Percentiles rank a stretch among this genome's conserved stretches.
These are phyloP conservation scores for Pinus tabuliformis DNA, from an alignment of 75 land plant species.

Conservation along the genomic window DNA sequence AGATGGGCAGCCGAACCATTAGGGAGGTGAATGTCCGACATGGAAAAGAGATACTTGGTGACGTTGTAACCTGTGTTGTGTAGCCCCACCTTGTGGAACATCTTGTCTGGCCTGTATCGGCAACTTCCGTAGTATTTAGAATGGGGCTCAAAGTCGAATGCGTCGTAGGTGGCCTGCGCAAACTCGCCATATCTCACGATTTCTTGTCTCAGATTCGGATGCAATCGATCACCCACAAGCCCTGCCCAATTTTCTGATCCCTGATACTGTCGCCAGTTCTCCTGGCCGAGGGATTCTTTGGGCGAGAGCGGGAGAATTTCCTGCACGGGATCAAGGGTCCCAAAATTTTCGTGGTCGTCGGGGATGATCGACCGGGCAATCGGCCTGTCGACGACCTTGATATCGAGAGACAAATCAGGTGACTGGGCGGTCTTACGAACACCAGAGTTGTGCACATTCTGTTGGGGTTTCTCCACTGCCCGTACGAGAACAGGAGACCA, in stretches of 20 bases:
- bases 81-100: slow-evolving; percentile 19
- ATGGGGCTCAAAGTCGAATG: slow-evolving; percentile 32
- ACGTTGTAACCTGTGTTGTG: slow-evolving; percentile 13
- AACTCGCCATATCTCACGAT: slow-evolving; percentile 64
- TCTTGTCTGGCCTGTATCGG: neutral
- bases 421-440: too few species aligned
- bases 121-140: slow-evolving; percentile 23
- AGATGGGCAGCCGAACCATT: slow-evolving; percentile 16
- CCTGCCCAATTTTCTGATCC: slow-evolving; percentile 54
- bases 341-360: neutral
- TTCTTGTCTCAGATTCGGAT: slow-evolving; percentile 46
- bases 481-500: too few species aligned
- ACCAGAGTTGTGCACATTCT: too few species aligned
- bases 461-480: neutral
- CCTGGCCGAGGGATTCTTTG: neutral
- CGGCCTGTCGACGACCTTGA: neutral
- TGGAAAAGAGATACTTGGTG: slow-evolving; percentile 39
- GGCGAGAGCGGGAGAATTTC: neutral
- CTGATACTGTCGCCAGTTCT: slow-evolving; percentile 46
- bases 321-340: too few species aligned
- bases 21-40: slow-evolving; percentile 26
- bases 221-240: slow-evolving; percentile 46
- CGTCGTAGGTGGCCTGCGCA: slow-evolving; percentile 44
- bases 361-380: neutral
- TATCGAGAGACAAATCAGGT: neutral